A percentile compares a stretch with the other conserved stretches of the same genome.
Conservation (phyloP, 345 rosid genomes). For the Bruguiera gymnorhiza region DNA sequence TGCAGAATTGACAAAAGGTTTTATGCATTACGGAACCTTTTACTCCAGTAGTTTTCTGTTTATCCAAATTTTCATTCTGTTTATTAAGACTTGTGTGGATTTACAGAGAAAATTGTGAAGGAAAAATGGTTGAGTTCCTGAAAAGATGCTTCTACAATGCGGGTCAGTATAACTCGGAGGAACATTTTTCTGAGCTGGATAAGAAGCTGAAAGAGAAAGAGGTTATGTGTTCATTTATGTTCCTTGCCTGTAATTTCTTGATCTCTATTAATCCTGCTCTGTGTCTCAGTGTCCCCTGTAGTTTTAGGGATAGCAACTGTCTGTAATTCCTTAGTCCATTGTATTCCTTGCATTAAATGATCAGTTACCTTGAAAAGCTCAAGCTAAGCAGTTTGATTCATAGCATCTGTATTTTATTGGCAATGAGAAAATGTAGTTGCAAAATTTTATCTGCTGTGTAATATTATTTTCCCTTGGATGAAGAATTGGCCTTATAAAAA, state of each 20-base stretch:
- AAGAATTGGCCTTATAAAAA: too few species aligned
- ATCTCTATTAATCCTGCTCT: too few species aligned
- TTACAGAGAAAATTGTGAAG: constrained; percentile 75
- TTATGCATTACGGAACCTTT: background rate
- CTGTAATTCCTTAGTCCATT: too few species aligned
- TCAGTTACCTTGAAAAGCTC: too few species aligned
- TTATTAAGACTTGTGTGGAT: background rate
- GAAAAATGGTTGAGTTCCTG: constrained; percentile 77
- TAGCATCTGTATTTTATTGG: too few species aligned
- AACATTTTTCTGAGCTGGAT: constrained; percentile 63
- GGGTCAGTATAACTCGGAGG: constrained; percentile 76
- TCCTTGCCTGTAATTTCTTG: background rate
- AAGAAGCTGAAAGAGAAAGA: constrained; percentile 73
- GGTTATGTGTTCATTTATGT: constrained; percentile 29
- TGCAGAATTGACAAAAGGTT: constrained; percentile 88
- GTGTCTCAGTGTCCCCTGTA: too few species aligned
- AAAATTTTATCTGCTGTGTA: too few species aligned
- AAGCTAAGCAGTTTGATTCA: too few species aligned
- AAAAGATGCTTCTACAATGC: constrained; percentile 80
- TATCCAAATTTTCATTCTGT: background rate
- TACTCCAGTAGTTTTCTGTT: background rate
- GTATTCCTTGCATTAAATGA: too few species aligned
- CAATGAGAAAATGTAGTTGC: too few species aligned
- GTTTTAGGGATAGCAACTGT: too few species aligned
- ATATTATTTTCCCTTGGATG: too few species aligned